phyloP scores from a whole-genome alignment of 2,329 filamentous ascomycete genomes.

The Xylaria arbuscula region DNA sequence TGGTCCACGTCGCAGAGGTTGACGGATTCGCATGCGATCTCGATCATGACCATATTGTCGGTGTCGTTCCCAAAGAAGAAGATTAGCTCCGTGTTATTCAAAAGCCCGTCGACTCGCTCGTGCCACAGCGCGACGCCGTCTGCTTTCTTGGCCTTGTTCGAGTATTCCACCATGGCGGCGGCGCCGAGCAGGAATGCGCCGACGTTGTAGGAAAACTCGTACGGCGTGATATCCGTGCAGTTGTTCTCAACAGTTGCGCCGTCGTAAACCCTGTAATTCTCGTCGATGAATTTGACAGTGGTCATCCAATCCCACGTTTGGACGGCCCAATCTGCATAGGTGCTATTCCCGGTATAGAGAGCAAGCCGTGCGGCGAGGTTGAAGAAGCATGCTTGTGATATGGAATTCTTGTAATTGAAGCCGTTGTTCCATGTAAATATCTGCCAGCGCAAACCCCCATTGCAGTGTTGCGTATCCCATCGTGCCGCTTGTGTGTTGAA shows the following conservation, averaged over 20 bases:
- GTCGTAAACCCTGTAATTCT: constrained; percentile 70
- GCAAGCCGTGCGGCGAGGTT: constrained; percentile 75
- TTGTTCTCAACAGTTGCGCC: constrained; percentile 67
- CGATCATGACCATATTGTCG: constrained; percentile 66
- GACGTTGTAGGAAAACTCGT: constrained; percentile 77
- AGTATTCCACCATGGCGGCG: constrained; percentile 76
- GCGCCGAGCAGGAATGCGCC: constrained; percentile 74
- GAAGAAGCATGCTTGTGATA: constrained; percentile 72
- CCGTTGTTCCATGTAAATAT: constrained; percentile 86
- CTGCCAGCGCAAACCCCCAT: constrained; percentile 85
- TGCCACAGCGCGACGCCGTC: constrained; percentile 64
- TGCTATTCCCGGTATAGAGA: constrained; percentile 79
- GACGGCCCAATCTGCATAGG: constrained; percentile 82
- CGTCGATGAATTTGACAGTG: constrained; percentile 66
- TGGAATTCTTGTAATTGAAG: constrained; percentile 80
- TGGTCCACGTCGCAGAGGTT: constrained; percentile 71
- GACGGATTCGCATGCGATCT: constrained; percentile 72
- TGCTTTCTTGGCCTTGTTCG: constrained; percentile 49
- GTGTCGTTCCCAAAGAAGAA: constrained; percentile 62
- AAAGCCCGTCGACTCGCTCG: constrained; percentile 65
- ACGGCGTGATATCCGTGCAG: constrained; percentile 67
- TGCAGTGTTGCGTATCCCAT: constrained; percentile 76
- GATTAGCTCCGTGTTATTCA: constrained; percentile 65
- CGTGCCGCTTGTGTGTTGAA: constrained; percentile 82
- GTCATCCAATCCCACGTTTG: constrained; percentile 77